Base-by-base conservation (phyloP, 2,329 filamentous ascomycete genomes). In the Blumeriella jaapii region DNA sequence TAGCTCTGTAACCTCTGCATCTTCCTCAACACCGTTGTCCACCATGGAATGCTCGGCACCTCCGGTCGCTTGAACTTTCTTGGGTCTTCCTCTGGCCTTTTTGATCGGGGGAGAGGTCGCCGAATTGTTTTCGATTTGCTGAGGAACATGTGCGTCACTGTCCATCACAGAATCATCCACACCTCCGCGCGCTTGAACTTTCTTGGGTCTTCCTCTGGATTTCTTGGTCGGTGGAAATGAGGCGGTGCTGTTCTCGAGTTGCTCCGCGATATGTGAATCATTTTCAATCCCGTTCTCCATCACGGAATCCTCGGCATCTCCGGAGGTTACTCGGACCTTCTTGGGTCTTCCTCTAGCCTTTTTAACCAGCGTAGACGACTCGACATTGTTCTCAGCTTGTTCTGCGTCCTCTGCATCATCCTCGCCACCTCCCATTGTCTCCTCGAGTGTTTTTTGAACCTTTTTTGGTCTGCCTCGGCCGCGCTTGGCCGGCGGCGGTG, bases 401-500 rank as follows among this genome's bases (percentile, higher is more conserved):
- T 8, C 24, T 9, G 12, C 13, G 12, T 5, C n/a, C n/a, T 32
- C 17, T 15, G 32, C 12, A 29, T 20, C 32, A 20, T 14, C 22
- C 22, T 24, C 22, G 22, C 22, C 9, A 13, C n/a, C 25, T 27
- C 25, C 25, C 3, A 13, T 4, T 4, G 36, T 19, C 23, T 38
- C 36, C n/a, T 38, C 30, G 14, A 38, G 13, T 11, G 36, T 38
- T 25, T 24, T 33, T 16, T 38, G 36, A 2, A 24, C 19, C 19
- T 33, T 38, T 30, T 38, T 33, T 10, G 26, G 25, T 24, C 29
- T 23, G 5, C 31, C 34, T 36, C 34, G 17, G 44, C 48, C 32
- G 14, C 33, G 28, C 33, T 42, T 39, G 0, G 54, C 42, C 16
- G 33, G 42, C 15, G 48, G 41, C 19, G 28, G 9, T 12, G 29